These are phyloP conservation scores for Papiliotrema nemorosa DNA, from an alignment of 1,284 basidiomycete species.

Conservation along the genomic window DNA sequence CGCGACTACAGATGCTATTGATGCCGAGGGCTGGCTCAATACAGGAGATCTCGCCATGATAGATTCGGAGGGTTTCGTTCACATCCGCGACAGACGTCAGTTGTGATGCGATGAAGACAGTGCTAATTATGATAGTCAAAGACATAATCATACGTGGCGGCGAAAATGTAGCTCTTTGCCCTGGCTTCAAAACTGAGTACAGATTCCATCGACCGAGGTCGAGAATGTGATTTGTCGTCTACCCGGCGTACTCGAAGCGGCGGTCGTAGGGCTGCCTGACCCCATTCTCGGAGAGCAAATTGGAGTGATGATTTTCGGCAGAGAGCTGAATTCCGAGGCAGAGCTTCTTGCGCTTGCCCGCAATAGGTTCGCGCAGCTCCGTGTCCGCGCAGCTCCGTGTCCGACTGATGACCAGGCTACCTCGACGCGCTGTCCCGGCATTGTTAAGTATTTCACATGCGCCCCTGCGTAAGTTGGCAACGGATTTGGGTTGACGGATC, in stretches of 20 bases:
- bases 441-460: slow-evolving; percentile 22
- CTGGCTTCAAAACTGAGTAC: neutral
- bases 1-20: slow-evolving; percentile 31
- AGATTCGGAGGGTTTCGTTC: slow-evolving; percentile 38
- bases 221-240: slow-evolving; percentile 42
- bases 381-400: neutral
- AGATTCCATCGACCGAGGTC: slow-evolving; percentile 38
- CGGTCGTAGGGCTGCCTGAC: slow-evolving; percentile 36
- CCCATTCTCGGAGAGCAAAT: slow-evolving; percentile 37
- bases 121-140: slow-evolving; percentile 24
- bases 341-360: slow-evolving; percentile 14
- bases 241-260: slow-evolving; percentile 30
- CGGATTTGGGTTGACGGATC: neutral
- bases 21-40: slow-evolving; percentile 43
- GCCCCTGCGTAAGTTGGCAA: slow-evolving; percentile 22
- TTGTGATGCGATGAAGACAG: neutral
- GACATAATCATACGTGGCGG: slow-evolving; percentile 46
- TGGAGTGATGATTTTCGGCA: slow-evolving; percentile 21
- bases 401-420: slow-evolving; percentile 10
- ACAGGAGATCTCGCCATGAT: slow-evolving; percentile 40
- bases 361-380: slow-evolving; percentile 10
- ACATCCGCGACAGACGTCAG: slow-evolving; percentile 39
- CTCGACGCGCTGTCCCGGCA: slow-evolving; percentile 23
- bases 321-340: slow-evolving; percentile 7
- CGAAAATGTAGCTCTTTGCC: slow-evolving; percentile 32